Evolutionary conservation across 129 eudicot species (phyloP), one percentile per base, ranked within the genome.

Genomic region (Chrysanthemum makinoi): DNA sequence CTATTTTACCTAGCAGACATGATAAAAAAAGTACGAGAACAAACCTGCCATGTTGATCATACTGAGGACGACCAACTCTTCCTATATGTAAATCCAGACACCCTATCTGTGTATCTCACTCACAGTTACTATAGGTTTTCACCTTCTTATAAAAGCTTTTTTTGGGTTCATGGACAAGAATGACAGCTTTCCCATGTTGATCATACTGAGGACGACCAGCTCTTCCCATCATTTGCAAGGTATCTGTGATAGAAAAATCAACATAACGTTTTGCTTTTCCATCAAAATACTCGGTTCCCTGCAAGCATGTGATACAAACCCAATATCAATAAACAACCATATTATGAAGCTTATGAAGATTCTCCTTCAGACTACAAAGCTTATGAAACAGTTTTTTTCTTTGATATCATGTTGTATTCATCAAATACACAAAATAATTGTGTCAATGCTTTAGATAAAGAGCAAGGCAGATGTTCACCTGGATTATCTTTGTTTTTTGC

Each of bases 191-290:
- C 64, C 98, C 98, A 73, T 89, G 95, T 72, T 94, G 96, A 72
- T 94, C 98, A 44, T 78, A 89, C 62, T 89, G 98, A 56, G 98
- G 98, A 52, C 98, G 88, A 22, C 98, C 96, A 28, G 97, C 98
- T 69, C 96, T 87, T 43, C 98, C 98, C 98, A 94, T 94, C 98
- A 94, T 94, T 86, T 94, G 98, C 80, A 94, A 57, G 65, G 89
- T 89, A 83, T 93, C 98, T 11, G 98, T 93, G 67, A 93, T 89
- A 10, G 98, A 96, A 75, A 93, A 93, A 86, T 89, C 98, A 50
- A 89, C 79, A 81, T 94, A 89, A 54, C 96, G 80, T 77, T 94
- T 94, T 54, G 90, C 68, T 70, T 87, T 94, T 43, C 86, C 98
- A 82, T 94, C 98, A 80, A 59, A 94, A 77, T 71, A 94, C 73